Base-by-base conservation (phyloP, 1,284 basidiomycete species). In the Pseudomicrostroma phylloplanum region DNA sequence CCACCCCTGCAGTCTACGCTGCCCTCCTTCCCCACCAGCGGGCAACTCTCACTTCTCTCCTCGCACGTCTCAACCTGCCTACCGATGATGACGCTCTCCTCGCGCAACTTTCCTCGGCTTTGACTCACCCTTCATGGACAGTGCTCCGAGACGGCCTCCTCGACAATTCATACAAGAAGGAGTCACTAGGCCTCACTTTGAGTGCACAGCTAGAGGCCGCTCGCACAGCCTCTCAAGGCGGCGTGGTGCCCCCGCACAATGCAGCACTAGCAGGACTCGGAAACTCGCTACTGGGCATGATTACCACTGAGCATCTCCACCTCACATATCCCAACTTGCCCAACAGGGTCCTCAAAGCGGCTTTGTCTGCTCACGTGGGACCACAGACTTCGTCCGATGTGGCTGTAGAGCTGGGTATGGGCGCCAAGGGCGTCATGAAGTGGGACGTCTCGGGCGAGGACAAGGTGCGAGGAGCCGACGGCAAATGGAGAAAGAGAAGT, bases 271-370 rank as follows among this genome's bases (percentile, higher is more conserved):
- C 89, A 0, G 81, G 85, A 0, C 81, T 96, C 6, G 94, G 94
- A 39, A 97, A 97, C 81, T 85, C 89, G 1, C 83, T 98, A 59
- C 85, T 97, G 76, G 94, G 94, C 58, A 83, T 97, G 46, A 91
- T 97, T 71, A 89, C 90, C 4, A 83, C 89, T 0, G 94, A 99
- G 81, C 87, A 88, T 77, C 81, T 97, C 39, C 85, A 90, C 63
- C 83, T 88, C 8, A 83, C 86, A 55, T 97, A 89, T 80, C 94
- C 96, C 0, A 88, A 96, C 79, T 84, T 98, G 23, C 94, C 94
- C 1, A 92, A 91, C 23, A 85, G 88, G 58, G 91, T 91, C 19
- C 82, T 93, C 71, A 93, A 96, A 81, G 88, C 89, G 8, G 92
- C 90, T 9, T 86, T 96, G 57, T 91, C 90, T 49, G 89, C 91